Evolutionary conservation across 2,329 filamentous ascomycete species (phyloP).

Genomic region (Aspergillus sp.): DNA sequence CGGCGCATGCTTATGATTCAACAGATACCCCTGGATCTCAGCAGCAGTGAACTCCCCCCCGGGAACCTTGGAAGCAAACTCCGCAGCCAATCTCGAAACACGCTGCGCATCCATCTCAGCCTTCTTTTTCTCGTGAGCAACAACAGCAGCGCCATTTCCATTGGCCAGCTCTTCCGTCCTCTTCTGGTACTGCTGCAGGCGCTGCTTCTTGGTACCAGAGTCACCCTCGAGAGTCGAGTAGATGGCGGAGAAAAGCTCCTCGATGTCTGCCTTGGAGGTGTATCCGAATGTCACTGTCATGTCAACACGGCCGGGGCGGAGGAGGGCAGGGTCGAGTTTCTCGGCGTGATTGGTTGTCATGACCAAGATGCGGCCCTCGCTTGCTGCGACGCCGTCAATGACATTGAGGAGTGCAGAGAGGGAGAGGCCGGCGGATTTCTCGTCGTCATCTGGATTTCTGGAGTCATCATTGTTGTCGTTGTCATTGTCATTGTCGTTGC

Average conservation of each 20-base stretch:
- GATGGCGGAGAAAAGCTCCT: slow-evolving; percentile 36
- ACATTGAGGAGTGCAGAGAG: slow-evolving; percentile 63
- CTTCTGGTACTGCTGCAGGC: neutral
- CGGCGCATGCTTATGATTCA: slow-evolving; percentile 29
- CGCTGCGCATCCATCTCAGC: slow-evolving; percentile 11
- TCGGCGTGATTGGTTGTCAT: slow-evolving; percentile 67
- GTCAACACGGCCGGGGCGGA: slow-evolving; percentile 62
- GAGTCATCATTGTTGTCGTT: slow-evolving; percentile 13
- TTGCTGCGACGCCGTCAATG: slow-evolving; percentile 62
- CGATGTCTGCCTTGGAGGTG: slow-evolving; percentile 28
- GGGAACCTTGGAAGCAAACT: slow-evolving; percentile 29
- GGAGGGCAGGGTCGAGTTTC: slow-evolving; percentile 56
- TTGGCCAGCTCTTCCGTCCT: neutral
- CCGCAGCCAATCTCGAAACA: slow-evolving; percentile 12
- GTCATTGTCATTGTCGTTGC: slow-evolving; percentile 11
- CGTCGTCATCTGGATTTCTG: slow-evolving; percentile 2
- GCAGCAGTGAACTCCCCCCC: slow-evolving; percentile 31
- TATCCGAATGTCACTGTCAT: slow-evolving; percentile 53
- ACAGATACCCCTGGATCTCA: slow-evolving; percentile 36
- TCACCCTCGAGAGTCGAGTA: slow-evolving; percentile 29
- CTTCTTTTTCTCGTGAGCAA: neutral
- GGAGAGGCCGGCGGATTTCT: slow-evolving; percentile 45
- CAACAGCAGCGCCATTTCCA: neutral
- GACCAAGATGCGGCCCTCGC: slow-evolving; percentile 63
- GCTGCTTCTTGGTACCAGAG: slow-evolving; percentile 6